A percentile compares a stretch with the other conserved stretches of the same genome.
These are phyloP conservation scores for Ceriops decandra DNA, from an alignment of 345 rosid species.

Conservation along the genomic window DNA sequence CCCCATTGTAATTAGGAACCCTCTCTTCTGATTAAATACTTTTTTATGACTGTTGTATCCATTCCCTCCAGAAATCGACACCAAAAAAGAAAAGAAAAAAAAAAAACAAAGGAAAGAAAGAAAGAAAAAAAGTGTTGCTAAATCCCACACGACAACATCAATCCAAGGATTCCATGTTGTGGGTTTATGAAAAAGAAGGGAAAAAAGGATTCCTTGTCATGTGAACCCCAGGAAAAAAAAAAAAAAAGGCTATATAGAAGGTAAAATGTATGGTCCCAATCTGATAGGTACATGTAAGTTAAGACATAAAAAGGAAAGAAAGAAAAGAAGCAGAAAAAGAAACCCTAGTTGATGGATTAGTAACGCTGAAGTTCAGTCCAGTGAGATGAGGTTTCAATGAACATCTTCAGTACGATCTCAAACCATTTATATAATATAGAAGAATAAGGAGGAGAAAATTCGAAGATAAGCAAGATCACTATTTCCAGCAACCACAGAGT, in stretches of 20 bases:
- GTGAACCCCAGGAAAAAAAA: not conserved
- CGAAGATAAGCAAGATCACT: constrained; percentile 28
- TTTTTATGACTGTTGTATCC: constrained; percentile 12
- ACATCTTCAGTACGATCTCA: constrained; percentile 1
- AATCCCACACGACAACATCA: constrained; percentile 12
- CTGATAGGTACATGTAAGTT: too few relatives aligned
- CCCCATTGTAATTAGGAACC: not conserved
- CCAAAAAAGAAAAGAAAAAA: constrained; percentile 3
- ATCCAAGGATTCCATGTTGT: too few relatives aligned
- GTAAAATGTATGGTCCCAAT: too few relatives aligned
- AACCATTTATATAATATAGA: constrained; percentile 18
- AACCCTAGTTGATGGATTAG: constrained; percentile 19
- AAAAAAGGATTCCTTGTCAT: not conserved
- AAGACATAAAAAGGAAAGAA: not conserved
- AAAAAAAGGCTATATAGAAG: not conserved
- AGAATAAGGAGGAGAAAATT: constrained; percentile 12
- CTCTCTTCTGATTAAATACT: constrained; percentile 6
- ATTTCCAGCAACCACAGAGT: constrained; percentile 23
- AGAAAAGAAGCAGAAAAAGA: not conserved
- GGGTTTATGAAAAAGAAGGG: not conserved
- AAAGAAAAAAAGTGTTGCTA: constrained; percentile 4
- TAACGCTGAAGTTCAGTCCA: not conserved
- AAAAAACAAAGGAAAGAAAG: not conserved
- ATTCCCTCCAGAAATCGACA: constrained; percentile 34
- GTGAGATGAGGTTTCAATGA: not conserved